Base-by-base conservation (phyloP, 139 green algal species). In the Volvox africanus region DNA sequence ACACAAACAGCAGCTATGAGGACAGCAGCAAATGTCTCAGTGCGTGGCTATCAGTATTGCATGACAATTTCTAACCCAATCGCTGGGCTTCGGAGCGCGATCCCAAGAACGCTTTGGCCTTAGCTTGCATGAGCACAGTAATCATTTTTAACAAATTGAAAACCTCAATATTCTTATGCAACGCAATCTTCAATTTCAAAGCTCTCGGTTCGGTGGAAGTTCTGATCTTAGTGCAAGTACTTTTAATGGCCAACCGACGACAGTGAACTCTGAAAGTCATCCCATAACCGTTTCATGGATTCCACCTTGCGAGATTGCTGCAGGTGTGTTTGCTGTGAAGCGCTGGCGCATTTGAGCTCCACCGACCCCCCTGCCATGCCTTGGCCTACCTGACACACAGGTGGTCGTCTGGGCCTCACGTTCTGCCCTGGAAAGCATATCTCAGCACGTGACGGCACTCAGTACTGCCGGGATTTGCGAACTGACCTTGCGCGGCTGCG, bases 341-440 rank as follows among this genome's bases (percentile, higher is more conserved):
- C 32, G 69, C 13, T n/a, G 24, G 11, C 69, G 32, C 20, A 22
- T 32, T 32, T 20, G 30, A 16, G 24, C 69, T 32, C 32, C 17
- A 17, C 62, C 65, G 9, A 30, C 16, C 6, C 65, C 11, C 21
- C 24, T 73, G 2, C 65, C 71, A 30, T 20, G 14, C 22, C 71
- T n/a, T 33, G 21, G 30, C 71, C 2, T 79, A 5, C 13, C 30
- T 30, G 11, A 28, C 75, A 18, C 37, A 24, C 78, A 84, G 92
- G 84, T n/a, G 92, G 90, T 26, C 32, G 77, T 3, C 62, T 94
- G 3, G 92, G 86, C 22, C 91, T 94, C 13, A 91, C 55, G 0
- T 91, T 82, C 35, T 94, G 92, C 68, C 92, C 92, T 0, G 92
- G 89, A 18, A 94, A 94, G 84, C 89, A 89, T 22, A 85, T 86